Evolutionary conservation across 305 asterid genomes (phyloP).

Genomic region (Solanum hybrid): DNA sequence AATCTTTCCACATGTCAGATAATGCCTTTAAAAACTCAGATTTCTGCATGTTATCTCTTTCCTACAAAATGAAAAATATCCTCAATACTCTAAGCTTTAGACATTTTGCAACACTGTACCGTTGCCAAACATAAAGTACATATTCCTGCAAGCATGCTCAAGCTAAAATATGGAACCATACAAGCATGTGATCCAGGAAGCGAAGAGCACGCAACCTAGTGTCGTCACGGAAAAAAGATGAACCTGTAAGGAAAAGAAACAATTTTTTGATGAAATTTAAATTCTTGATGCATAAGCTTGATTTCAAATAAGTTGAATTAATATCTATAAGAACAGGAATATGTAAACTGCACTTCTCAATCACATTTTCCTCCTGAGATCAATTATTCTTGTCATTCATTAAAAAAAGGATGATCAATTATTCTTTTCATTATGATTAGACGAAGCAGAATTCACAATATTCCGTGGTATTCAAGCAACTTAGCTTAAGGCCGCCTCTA

Average conservation of each 20-base stretch:
- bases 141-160: slow-evolving; percentile 8
- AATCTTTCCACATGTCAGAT: slow-evolving; percentile 99
- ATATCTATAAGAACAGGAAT: not conserved
- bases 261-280: not conserved
- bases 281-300: not conserved
- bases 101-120: slow-evolving; percentile 7
- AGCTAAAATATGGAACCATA: slow-evolving; percentile 17
- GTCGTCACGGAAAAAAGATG: slow-evolving; percentile 89
- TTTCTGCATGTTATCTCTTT: slow-evolving; percentile 98
- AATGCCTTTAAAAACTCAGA: slow-evolving; percentile 92
- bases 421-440: not conserved
- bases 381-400: not conserved
- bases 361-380: not conserved
- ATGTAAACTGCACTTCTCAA: not conserved
- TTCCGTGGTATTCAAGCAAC: not conserved
- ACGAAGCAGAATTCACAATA: not conserved
- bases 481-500: not conserved
- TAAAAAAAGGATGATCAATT: not conserved
- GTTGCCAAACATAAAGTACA: slow-evolving; percentile 9
- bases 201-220: slow-evolving; percentile 99
- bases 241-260: slow-evolving; percentile 45
- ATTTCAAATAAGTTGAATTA: not conserved
- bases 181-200: slow-evolving; percentile 96
- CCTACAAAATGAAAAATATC: slow-evolving; percentile 47
- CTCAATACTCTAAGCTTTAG: not conserved